These are phyloP conservation scores for Eucalyptus pauciflora DNA, from an alignment of 345 rosid genomes.

Conservation along the genomic window DNA sequence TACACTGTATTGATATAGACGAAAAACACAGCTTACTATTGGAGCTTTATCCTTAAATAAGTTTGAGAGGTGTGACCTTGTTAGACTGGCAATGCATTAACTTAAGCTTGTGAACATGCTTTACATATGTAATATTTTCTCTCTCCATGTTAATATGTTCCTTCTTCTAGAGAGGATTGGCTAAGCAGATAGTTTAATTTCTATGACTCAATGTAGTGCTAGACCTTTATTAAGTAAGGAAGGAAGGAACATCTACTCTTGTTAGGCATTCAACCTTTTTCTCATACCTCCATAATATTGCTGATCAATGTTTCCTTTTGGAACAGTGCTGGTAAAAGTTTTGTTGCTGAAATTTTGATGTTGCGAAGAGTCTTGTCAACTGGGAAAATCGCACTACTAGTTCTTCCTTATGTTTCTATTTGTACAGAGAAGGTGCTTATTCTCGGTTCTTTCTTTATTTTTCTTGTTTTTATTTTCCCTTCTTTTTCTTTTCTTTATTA, in stretches of 20 bases:
- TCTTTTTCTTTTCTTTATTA: background rate
- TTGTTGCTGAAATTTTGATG: constrained; percentile 98
- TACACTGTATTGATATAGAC: background rate
- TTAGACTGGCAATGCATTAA: background rate
- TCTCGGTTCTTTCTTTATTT: background rate
- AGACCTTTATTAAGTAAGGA: background rate
- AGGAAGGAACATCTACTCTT: background rate
- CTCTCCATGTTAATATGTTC: background rate
- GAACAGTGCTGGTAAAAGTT: constrained; percentile 94
- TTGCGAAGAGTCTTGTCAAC: constrained; percentile 71
- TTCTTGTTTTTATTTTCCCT: background rate
- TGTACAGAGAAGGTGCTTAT: constrained; percentile 79
- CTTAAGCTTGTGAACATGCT: background rate
- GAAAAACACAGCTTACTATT: background rate
- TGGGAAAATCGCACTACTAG: constrained; percentile 82
- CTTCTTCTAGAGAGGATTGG: background rate
- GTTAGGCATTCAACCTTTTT: background rate
- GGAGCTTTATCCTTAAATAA: background rate
- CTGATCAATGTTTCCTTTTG: constrained; percentile 9
- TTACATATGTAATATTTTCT: background rate
- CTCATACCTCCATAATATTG: background rate
- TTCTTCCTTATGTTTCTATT: constrained; percentile 96
- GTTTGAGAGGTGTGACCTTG: background rate
- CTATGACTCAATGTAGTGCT: background rate
- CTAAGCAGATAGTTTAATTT: background rate